Conservation (phyloP, 1,284 basidiomycete genomes). For the Apiotrichum mycotoxinovorans region DNA sequence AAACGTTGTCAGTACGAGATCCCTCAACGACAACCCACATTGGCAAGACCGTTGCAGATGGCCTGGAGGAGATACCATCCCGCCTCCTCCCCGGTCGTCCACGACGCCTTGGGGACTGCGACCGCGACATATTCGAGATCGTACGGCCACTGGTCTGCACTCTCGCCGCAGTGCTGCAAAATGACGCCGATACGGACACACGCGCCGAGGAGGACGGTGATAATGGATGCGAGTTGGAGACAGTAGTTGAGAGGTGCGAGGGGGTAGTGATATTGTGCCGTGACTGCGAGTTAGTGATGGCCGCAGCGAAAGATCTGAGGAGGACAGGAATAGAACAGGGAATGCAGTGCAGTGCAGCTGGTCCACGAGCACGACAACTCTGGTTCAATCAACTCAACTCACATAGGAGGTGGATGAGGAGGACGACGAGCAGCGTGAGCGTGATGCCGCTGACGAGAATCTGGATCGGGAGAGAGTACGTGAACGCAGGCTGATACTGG, state of each 20-base stretch:
- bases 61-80: slow-evolving; percentile 88
- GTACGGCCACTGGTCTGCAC: slow-evolving; percentile 82
- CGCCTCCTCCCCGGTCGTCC: slow-evolving; percentile 66
- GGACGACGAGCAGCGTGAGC: slow-evolving; percentile 78
- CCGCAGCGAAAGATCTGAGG: no score
- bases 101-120: slow-evolving; percentile 66
- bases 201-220: slow-evolving; percentile 70
- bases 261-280: slow-evolving; percentile 92
- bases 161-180: slow-evolving; percentile 58
- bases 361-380: no score
- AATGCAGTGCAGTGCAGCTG: no score
- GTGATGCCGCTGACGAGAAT: slow-evolving; percentile 83
- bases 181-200: slow-evolving; percentile 75
- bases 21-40: slow-evolving; percentile 56
- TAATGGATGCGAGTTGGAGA: slow-evolving; percentile 78
- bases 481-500: slow-evolving; percentile 67
- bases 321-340: no score
- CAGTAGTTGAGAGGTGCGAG: slow-evolving; percentile 87
- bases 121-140: slow-evolving; percentile 89
- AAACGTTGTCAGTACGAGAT: slow-evolving; percentile 4
- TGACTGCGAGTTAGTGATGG: slow-evolving; percentile 54
- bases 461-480: slow-evolving; percentile 85
- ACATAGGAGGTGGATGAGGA: slow-evolving; percentile 83
- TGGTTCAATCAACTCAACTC: no score
- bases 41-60: slow-evolving; percentile 75